Conservation (phyloP, 768 basidiomycete genomes). For the Naganishia randhawae region DNA sequence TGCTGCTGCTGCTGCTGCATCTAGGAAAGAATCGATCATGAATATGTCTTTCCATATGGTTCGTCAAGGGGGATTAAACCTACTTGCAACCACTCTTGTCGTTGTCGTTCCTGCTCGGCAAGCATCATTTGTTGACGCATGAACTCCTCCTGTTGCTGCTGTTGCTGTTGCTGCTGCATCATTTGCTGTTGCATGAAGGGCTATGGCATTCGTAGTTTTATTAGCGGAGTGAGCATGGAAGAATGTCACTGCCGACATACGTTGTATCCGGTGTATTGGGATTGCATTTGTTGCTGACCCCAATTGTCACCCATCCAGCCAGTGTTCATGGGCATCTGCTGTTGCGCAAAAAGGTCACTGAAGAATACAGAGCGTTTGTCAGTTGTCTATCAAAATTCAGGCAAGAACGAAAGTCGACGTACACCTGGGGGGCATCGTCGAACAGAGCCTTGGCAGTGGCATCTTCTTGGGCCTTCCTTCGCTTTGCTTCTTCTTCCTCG, state of each 20-base stretch:
- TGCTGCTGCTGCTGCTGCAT: conserved; percentile 45
- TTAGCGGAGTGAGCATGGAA: neutral
- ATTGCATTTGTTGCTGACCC: conserved; percentile 67
- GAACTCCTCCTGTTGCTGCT: conserved; percentile 51
- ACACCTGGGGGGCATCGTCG: conserved; percentile 60
- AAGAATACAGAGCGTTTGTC: conserved; percentile 53
- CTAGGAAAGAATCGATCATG: too few species aligned
- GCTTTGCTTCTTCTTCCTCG: conserved; percentile 79
- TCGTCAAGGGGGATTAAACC: neutral
- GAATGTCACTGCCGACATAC: conserved; percentile 33
- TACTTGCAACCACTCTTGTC: conserved; percentile 50
- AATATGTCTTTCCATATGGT: too few species aligned
- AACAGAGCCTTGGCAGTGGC: conserved; percentile 73
- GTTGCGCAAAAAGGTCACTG: conserved; percentile 55
- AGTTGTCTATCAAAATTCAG: conserved; percentile 55
- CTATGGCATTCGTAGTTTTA: conserved; percentile 26
- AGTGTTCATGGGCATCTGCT: conserved; percentile 53
- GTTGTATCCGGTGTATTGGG: conserved; percentile 89
- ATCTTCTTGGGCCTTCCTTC: conserved; percentile 67
- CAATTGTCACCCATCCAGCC: conserved; percentile 44
- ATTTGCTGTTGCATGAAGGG: conserved; percentile 66
- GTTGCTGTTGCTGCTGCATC: conserved; percentile 69
- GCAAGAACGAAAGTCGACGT: conserved; percentile 34
- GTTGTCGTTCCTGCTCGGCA: conserved; percentile 51
- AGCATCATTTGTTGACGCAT: conserved; percentile 55